These are phyloP conservation scores for Arachis monticola DNA, from an alignment of 331 rosid genomes.

Conservation along the genomic window DNA sequence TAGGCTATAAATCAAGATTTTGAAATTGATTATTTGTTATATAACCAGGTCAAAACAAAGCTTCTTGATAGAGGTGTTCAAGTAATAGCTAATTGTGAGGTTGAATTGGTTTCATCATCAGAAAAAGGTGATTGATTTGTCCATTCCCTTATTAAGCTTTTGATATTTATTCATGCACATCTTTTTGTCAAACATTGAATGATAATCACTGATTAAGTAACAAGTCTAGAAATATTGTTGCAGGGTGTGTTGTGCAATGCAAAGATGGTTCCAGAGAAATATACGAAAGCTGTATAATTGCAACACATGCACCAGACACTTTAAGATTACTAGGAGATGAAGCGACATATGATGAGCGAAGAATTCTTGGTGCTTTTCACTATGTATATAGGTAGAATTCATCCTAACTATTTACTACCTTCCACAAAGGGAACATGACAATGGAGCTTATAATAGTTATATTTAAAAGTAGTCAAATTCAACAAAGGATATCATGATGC, in stretches of 20 bases:
- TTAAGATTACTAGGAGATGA: slow-evolving; percentile 73
- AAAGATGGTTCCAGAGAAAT: slow-evolving; percentile 66
- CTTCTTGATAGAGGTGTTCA: slow-evolving; percentile 63
- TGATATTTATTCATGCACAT: too few species aligned
- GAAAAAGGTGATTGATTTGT: slow-evolving; percentile 54
- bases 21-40: background rate
- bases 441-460: background rate
- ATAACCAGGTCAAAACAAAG: slow-evolving; percentile 69
- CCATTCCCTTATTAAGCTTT: background rate
- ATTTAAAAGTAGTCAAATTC: background rate
- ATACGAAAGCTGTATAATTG: slow-evolving; percentile 69
- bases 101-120: slow-evolving; percentile 55
- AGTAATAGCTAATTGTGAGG: slow-evolving; percentile 60
- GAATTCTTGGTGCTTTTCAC: slow-evolving; percentile 95
- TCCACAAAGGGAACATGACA: background rate
- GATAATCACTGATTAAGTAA: background rate
- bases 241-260: slow-evolving; percentile 67
- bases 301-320: slow-evolving; percentile 89
- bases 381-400: slow-evolving; percentile 72
- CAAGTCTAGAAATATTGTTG: slow-evolving; percentile 29
- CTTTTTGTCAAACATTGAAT: background rate
- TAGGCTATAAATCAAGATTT: background rate
- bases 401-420: background rate
- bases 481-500: background rate
- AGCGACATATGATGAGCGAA: slow-evolving; percentile 71